Conservation (phyloP, 371 early-diverging fungal genomes). For the Mucor sp. region DNA sequence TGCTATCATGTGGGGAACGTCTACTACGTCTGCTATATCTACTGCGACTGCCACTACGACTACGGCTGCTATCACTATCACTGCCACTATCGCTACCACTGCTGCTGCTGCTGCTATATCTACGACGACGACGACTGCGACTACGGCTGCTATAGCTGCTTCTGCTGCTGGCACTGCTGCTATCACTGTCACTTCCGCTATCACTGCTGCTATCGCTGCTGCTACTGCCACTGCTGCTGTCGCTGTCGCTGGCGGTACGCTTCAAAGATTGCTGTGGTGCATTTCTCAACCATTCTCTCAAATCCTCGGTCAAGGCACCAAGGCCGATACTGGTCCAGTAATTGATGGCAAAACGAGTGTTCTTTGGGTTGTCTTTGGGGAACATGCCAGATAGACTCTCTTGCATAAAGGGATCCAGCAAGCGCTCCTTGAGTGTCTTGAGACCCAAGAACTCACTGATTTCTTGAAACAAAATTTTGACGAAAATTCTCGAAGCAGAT, state of each 20-base stretch:
- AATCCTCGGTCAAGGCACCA: slow-evolving; percentile 91
- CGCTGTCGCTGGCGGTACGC: slow-evolving; percentile 30
- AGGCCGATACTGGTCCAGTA: slow-evolving; percentile 95
- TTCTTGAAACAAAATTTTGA: slow-evolving; percentile 94
- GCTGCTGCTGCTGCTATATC: background rate
- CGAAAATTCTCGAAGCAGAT: slow-evolving; percentile 94
- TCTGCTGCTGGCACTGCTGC: slow-evolving; percentile 18
- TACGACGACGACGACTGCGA: background rate
- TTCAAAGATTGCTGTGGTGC: slow-evolving; percentile 61
- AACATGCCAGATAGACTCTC: slow-evolving; percentile 85
- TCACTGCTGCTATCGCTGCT: slow-evolving; percentile 17
- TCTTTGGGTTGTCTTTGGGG: slow-evolving; percentile 85
- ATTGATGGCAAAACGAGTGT: slow-evolving; percentile 96
- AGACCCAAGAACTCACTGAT: slow-evolving; percentile 86
- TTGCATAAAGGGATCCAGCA: slow-evolving; percentile 66
- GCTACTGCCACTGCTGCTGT: slow-evolving; percentile 20
- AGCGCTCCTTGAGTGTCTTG: slow-evolving; percentile 72
- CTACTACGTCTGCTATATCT: background rate
- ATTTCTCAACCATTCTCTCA: slow-evolving; percentile 82
- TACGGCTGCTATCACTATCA: background rate
- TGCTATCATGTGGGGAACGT: background rate
- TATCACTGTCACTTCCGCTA: slow-evolving; percentile 18
- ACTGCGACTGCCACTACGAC: background rate
- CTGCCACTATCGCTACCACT: background rate
- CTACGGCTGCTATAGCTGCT: slow-evolving; percentile 14